Evolutionary conservation across 1,284 basidiomycete genomes (phyloP), one percentile per base, ranked within the genome.

Genomic region (Cutaneotrichosporon cavernicola): DNA sequence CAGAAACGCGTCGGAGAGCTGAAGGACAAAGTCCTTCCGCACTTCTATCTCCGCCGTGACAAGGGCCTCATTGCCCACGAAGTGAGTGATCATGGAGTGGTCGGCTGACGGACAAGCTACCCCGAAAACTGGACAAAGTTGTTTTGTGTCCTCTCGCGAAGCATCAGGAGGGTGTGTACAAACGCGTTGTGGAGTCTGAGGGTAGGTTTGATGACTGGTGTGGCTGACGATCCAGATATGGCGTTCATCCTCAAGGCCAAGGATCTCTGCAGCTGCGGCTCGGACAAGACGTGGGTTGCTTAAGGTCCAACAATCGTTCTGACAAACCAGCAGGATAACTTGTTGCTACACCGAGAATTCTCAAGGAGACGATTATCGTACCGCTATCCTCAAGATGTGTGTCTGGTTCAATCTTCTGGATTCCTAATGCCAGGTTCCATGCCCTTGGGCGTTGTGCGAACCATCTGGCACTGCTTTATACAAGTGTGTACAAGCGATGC

Each of bases 61-160:
- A 84, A 83, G 67, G 70, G 75, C 2, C 69, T 82, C 21, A 82
- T 84, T 30, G 78, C 79, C 5, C 58, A 78, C 22, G 78, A 80
- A 69, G 77, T 78, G 38, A 55, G 70, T 58, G 2, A n/a, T 22
- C 2, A 21, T 14, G 1, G 10, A 16, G 13, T 55, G 7, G 51
- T 14, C 30, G 5, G 32, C 51, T 69, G 16, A 58, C 65, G 11
- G 9, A 18, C 34, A 18, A 83, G 76, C 75, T 84, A 2, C 83
- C 83, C 0, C 70, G 67, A 56, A 84, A 84, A 73, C 76, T 74
- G 8, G 83, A 84, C 67, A 68, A 81, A 64, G 76, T 84, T 14
- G 80, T 84, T 6, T 81, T 84, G 43, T 84, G 83, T 56, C 82
- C 83, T 1, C 70, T 84, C 22, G 81, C 80, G 0, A 47, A 60